Conservation (phyloP, 169 alveolate genomes). For the Plasmodium inui region DNA sequence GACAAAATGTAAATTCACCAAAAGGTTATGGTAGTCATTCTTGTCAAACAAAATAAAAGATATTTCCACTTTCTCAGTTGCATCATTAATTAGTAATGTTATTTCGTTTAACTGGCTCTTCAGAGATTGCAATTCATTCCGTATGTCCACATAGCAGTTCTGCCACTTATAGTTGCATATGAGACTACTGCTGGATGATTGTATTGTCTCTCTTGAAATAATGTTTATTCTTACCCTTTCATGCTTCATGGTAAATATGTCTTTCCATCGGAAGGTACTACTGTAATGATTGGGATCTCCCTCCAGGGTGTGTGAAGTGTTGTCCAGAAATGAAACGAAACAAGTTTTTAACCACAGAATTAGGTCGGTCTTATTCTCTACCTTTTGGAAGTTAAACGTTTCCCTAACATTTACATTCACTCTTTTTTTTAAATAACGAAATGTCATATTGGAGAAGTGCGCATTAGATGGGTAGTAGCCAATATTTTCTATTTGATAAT, state of each 20-base stretch:
- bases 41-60: conserved; percentile 57
- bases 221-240: conserved; percentile 22
- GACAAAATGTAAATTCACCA: conserved; percentile 40
- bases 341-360: conserved; percentile 39
- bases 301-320: not conserved
- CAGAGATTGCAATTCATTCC: conserved; percentile 7
- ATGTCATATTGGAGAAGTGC: conserved; percentile 22
- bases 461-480: conserved; percentile 2
- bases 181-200: conserved; percentile 1
- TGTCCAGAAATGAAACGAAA: conserved; percentile 29
- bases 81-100: conserved; percentile 30
- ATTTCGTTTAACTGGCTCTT: conserved; percentile 5
- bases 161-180: conserved; percentile 7
- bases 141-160: conserved; percentile 25
- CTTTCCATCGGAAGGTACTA: conserved; percentile 35
- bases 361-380: conserved; percentile 23
- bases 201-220: conserved; percentile 27
- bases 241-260: not conserved
- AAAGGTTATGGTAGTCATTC: conserved; percentile 21
- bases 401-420: conserved; percentile 28
- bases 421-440: conserved; percentile 22
- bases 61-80: conserved; percentile 31
- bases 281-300: not conserved
- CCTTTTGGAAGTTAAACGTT: conserved; percentile 33
- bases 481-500: conserved; percentile 65